Percentiles rank a stretch among this genome's conserved stretches.
Conservation (phyloP, 1,284 basidiomycete species). For the Cryptococcus sp. region DNA sequence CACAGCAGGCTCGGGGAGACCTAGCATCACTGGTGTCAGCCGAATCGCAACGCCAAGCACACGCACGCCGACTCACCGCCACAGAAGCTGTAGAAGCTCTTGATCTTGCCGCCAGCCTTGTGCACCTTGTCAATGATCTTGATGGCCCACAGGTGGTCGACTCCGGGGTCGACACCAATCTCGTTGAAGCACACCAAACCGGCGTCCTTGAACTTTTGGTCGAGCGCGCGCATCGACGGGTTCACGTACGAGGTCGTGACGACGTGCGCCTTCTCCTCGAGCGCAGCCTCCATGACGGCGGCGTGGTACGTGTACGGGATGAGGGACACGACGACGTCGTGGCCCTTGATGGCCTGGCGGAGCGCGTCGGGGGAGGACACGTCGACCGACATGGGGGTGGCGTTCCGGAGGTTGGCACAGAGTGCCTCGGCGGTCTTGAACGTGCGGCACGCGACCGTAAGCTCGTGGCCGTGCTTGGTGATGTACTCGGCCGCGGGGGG, state of each 20-base stretch:
- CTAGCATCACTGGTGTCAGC: not conserved
- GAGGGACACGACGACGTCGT: slow-evolving; percentile 93
- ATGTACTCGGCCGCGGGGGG: slow-evolving; percentile 92
- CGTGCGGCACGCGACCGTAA: slow-evolving; percentile 87
- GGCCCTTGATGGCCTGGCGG: slow-evolving; percentile 72
- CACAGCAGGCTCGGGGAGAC: slow-evolving; percentile 24
- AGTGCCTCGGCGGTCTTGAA: slow-evolving; percentile 70
- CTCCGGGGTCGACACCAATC: slow-evolving; percentile 71
- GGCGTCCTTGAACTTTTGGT: slow-evolving; percentile 76
- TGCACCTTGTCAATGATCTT: slow-evolving; percentile 96
- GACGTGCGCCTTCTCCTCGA: slow-evolving; percentile 84
- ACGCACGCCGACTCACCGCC: slow-evolving; percentile 81
- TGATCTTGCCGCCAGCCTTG: slow-evolving; percentile 88
- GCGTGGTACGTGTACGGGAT: slow-evolving; percentile 95
- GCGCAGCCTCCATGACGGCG: slow-evolving; percentile 88
- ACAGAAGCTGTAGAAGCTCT: slow-evolving; percentile 93
- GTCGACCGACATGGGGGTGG: slow-evolving; percentile 77
- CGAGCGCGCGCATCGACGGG: slow-evolving; percentile 84
- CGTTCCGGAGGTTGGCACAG: slow-evolving; percentile 63
- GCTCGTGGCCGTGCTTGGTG: slow-evolving; percentile 72
- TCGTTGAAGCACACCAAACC: slow-evolving; percentile 97
- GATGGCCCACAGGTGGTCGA: slow-evolving; percentile 92
- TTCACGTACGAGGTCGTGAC: slow-evolving; percentile 94
- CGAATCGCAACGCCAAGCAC: slow-evolving; percentile 54
- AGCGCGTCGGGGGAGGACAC: slow-evolving; percentile 71